Conservation (phyloP, 768 basidiomycete species). For the Inosperma sp. region DNA sequence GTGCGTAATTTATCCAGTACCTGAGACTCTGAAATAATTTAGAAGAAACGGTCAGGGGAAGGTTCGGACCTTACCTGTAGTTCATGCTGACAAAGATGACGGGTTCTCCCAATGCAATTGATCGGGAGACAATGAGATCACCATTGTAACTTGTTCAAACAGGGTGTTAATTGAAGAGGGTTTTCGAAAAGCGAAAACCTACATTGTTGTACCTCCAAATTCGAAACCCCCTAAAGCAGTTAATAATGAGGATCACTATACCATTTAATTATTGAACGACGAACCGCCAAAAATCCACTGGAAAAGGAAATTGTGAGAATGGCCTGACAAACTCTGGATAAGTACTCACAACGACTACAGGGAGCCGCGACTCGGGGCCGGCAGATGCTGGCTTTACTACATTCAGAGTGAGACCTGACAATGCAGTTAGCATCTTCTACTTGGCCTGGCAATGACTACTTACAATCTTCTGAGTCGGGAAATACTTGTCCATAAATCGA, state of each 20-base stretch:
- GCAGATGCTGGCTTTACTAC: constrained; percentile 41
- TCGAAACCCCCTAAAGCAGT: constrained; percentile 34
- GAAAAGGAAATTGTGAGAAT: neutral
- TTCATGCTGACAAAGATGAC: constrained; percentile 51
- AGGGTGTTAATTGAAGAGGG: neutral
- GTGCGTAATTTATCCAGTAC: neutral
- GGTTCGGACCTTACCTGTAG: constrained; percentile 30
- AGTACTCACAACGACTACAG: constrained; percentile 45
- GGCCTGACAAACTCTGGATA: neutral
- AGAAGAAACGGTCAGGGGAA: constrained; percentile 1
- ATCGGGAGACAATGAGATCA: constrained; percentile 36
- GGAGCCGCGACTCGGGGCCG: constrained; percentile 39
- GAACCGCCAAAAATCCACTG: constrained; percentile 48
- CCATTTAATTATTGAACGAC: neutral
- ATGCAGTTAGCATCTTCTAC: neutral
- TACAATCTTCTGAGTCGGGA: constrained; percentile 42
- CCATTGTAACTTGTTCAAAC: constrained; percentile 37
- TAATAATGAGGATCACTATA: neutral
- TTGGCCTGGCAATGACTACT: constrained; percentile 14
- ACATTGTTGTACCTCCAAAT: constrained; percentile 32
- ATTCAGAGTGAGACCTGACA: constrained; percentile 39
- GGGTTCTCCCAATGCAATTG: constrained; percentile 37
- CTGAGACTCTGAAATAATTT: constrained; percentile 6
- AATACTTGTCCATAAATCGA: constrained; percentile 22
- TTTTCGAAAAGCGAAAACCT: constrained; percentile 2